Evolutionary conservation across 2,329 filamentous ascomycete genomes (phyloP).

Genomic region (Talaromyces sp.): DNA sequence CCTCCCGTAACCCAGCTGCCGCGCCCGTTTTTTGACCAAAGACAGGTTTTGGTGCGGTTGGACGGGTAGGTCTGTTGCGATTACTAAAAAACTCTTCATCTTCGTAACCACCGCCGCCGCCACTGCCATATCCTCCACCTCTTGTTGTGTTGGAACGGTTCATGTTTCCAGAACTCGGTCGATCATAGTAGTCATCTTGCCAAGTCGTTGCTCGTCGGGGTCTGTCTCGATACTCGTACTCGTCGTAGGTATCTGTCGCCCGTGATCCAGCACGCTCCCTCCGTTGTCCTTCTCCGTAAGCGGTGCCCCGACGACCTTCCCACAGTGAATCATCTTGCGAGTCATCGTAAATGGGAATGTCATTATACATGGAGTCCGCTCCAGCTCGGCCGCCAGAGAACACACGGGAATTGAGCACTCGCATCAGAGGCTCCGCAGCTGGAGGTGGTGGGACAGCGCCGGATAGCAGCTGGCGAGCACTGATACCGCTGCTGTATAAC

Average conservation of each 20-base stretch:
- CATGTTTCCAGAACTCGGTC: slow-evolving; percentile 32
- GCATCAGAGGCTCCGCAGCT: slow-evolving; percentile 78
- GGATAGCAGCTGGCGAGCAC: slow-evolving; percentile 75
- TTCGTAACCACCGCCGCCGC: slow-evolving; percentile 24
- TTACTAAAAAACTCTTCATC: slow-evolving; percentile 48
- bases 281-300: slow-evolving; percentile 64
- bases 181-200: slow-evolving; percentile 50
- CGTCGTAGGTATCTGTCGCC: slow-evolving; percentile 35
- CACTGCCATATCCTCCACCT: slow-evolving; percentile 21
- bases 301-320: slow-evolving; percentile 70
- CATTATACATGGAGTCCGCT: slow-evolving; percentile 81
- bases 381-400: slow-evolving; percentile 65
- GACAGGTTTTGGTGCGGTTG: slow-evolving; percentile 84
- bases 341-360: slow-evolving; percentile 84
- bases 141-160: slow-evolving; percentile 36
- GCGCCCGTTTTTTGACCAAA: slow-evolving; percentile 56
- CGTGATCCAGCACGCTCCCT: slow-evolving; percentile 52
- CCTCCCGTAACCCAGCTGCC: slow-evolving; percentile 45
- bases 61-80: slow-evolving; percentile 65
- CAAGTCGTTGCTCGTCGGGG: slow-evolving; percentile 48
- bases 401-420: slow-evolving; percentile 75
- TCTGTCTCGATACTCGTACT: slow-evolving; percentile 56
- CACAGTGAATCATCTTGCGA: slow-evolving; percentile 77
- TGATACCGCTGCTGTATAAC: slow-evolving; percentile 79
- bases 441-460: slow-evolving; percentile 75